Percentiles rank a stretch among this genome's conserved stretches.
Conservation (phyloP, 495 filamentous ascomycete genomes). For the Penicillium mononematosum region DNA sequence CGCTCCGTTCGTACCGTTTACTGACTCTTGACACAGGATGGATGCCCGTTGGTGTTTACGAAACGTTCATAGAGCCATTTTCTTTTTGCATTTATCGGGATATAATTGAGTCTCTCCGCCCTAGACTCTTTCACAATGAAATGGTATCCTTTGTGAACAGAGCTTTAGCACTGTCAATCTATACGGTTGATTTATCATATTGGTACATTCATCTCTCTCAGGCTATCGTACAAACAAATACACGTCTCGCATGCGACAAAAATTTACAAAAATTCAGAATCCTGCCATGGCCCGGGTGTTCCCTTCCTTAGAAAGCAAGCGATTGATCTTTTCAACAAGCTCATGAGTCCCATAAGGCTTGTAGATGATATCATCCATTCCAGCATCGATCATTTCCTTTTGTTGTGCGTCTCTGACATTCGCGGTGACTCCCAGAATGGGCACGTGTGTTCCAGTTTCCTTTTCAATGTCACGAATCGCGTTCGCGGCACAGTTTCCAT, state of each 20-base stretch:
- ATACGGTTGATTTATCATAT: neutral
- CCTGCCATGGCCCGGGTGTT: too few relatives aligned
- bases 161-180: neutral
- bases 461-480: constrained; percentile 63
- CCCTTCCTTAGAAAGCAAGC: constrained; percentile 6
- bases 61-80: constrained; percentile 23
- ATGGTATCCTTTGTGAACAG: neutral
- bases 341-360: constrained; percentile 78
- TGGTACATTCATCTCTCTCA: neutral
- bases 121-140: neutral
- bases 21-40: constrained; percentile 32
- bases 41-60: constrained; percentile 65
- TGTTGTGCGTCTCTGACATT: constrained; percentile 72
- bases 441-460: constrained; percentile 52
- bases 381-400: constrained; percentile 60
- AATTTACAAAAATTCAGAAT: neutral
- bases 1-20: neutral
- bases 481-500: constrained; percentile 67
- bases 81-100: neutral
- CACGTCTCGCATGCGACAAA: neutral
- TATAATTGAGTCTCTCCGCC: neutral
- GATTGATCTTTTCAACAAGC: constrained; percentile 62
- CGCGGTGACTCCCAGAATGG: constrained; percentile 77
- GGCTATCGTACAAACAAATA: neutral
- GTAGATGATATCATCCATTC: constrained; percentile 78